Conservation (phyloP, 2,329 filamentous ascomycete genomes). For the Exophiala alcalophila region DNA sequence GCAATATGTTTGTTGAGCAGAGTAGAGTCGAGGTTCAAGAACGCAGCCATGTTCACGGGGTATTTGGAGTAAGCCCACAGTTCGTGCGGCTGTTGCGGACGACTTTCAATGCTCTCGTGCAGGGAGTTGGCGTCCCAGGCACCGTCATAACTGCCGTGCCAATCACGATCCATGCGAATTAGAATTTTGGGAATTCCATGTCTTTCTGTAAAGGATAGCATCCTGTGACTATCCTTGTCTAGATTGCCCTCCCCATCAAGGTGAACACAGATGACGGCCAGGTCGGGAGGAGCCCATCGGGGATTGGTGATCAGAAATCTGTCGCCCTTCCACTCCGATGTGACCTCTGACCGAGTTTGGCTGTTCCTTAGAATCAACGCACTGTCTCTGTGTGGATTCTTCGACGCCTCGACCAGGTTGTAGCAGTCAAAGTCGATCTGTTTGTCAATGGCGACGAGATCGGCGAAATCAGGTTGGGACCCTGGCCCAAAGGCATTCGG, state of each 20-base stretch:
- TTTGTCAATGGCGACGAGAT: constrained; percentile 43
- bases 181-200: constrained; percentile 45
- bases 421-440: constrained; percentile 51
- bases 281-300: constrained; percentile 45
- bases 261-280: constrained; percentile 47
- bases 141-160: constrained; percentile 31
- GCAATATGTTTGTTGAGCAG: constrained; percentile 49
- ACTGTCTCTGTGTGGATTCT: constrained; percentile 28
- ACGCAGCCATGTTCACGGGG: constrained; percentile 48
- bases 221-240: constrained; percentile 26
- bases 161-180: constrained; percentile 45
- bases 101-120: constrained; percentile 43
- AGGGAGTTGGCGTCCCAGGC: constrained; percentile 34
- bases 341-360: constrained; percentile 32
- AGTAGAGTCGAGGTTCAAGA: constrained; percentile 46
- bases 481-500: constrained; percentile 48
- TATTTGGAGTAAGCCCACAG: constrained; percentile 32
- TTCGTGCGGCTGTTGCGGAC: not conserved
- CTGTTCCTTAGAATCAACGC: constrained; percentile 33
- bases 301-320: constrained; percentile 40
- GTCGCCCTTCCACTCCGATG: constrained; percentile 39
- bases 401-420: constrained; percentile 17
- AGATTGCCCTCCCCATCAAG: constrained; percentile 24
- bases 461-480: constrained; percentile 46
- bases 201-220: constrained; percentile 42